A percentile compares a stretch with the other conserved stretches of the same genome.
Conservation (phyloP, 768 basidiomycete species). For the Tricholoma terreum region DNA sequence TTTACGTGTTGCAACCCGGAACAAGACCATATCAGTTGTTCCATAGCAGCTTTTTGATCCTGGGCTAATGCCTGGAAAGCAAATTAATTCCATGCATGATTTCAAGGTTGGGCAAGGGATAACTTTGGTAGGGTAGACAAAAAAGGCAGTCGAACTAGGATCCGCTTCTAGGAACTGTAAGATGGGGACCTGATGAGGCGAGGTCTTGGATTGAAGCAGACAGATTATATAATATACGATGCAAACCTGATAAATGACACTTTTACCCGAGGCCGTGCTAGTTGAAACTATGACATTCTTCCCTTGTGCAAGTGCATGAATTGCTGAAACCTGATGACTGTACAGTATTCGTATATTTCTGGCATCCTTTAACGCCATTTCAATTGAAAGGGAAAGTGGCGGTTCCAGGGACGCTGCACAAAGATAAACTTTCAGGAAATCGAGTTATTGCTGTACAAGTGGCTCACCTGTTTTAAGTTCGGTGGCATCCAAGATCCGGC, state of each 20-base stretch:
- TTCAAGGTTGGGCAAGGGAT: background rate
- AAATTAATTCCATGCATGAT: background rate
- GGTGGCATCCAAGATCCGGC: slow-evolving; percentile 51
- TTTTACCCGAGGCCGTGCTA: slow-evolving; percentile 87
- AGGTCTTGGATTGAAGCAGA: background rate
- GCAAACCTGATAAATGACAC: slow-evolving; percentile 77
- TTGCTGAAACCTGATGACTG: slow-evolving; percentile 67
- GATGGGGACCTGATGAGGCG: slow-evolving; percentile 56
- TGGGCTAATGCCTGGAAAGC: slow-evolving; percentile 74
- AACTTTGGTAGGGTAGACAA: slow-evolving; percentile 89
- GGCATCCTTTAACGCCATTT: slow-evolving; percentile 51
- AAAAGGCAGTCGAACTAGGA: slow-evolving; percentile 62
- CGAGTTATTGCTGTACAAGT: background rate
- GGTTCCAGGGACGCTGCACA: slow-evolving; percentile 36
- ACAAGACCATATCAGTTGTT: slow-evolving; percentile 60
- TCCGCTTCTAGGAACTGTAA: slow-evolving; percentile 65
- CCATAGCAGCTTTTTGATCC: slow-evolving; percentile 73
- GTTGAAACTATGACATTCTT: slow-evolving; percentile 86
- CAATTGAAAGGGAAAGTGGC: slow-evolving; percentile 56
- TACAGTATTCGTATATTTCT: slow-evolving; percentile 67
- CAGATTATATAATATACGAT: background rate
- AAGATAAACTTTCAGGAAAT: background rate
- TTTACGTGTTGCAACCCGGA: slow-evolving; percentile 60
- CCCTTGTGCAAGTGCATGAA: slow-evolving; percentile 54
- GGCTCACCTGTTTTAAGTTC: slow-evolving; percentile 46